Conservation (phyloP, 108 stramenopile genomes). For the Aurantiochytrium sp. region DNA sequence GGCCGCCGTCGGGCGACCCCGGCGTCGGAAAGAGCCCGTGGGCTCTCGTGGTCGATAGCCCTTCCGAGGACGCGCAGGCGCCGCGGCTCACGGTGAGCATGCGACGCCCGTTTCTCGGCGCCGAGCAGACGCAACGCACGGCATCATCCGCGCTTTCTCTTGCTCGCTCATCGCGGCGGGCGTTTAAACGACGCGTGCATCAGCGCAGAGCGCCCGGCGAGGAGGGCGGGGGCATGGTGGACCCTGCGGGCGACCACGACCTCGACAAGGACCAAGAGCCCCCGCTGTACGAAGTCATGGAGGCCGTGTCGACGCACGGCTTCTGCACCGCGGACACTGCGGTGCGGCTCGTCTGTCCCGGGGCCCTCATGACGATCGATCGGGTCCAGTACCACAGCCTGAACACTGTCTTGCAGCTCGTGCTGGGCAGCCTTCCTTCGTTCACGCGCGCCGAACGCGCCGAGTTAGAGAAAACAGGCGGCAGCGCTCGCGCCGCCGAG, state of each 20-base stretch:
- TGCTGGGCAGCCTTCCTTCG: neutral
- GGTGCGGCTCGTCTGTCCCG: neutral
- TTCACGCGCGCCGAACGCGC: neutral
- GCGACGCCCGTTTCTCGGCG: neutral
- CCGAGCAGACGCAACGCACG: neutral
- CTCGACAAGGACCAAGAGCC: constrained; percentile 21
- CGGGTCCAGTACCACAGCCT: neutral
- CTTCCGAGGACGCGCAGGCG: neutral
- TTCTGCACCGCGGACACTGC: neutral
- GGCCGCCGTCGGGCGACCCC: too few relatives aligned
- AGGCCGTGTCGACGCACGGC: neutral
- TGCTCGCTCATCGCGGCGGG: neutral
- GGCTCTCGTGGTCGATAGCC: neutral
- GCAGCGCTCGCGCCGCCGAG: neutral
- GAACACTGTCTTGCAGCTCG: neutral
- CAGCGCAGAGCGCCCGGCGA: constrained; percentile 4
- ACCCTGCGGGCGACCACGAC: constrained; percentile 12
- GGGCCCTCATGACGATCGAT: neutral
- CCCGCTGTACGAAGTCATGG: neutral
- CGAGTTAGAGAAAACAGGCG: too few relatives aligned
- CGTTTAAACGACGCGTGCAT: neutral
- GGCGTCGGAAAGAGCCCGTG: neutral
- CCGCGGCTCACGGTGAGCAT: neutral
- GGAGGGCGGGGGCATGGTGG: neutral
- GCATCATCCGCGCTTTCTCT: neutral